phyloP scores from a whole-genome alignment of 2,329 filamentous ascomycete species.

The Atkinsonella hypoxylon region DNA sequence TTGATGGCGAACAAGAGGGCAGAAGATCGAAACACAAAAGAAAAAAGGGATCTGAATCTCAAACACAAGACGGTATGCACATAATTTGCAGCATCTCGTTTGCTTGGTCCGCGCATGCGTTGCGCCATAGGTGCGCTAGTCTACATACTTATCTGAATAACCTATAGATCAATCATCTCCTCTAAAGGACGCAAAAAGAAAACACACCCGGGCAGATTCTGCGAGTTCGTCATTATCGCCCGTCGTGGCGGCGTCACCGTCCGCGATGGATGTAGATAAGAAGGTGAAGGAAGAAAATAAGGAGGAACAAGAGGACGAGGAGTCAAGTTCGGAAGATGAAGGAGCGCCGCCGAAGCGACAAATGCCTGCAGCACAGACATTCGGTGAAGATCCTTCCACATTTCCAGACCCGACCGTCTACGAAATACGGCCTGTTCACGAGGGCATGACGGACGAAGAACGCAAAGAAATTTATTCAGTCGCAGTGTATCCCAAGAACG shows the following conservation, averaged over 20 bases:
- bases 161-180: constrained; percentile 41
- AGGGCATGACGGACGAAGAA: constrained; percentile 73
- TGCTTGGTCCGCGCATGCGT: background rate
- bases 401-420: constrained; percentile 89
- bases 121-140: background rate
- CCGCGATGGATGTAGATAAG: constrained; percentile 47
- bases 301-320: constrained; percentile 28
- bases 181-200: constrained; percentile 39
- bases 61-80: constrained; percentile 20
- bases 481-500: constrained; percentile 65
- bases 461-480: constrained; percentile 84
- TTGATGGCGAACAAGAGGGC: constrained; percentile 34
- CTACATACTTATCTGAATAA: background rate
- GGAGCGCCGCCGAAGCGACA: constrained; percentile 49
- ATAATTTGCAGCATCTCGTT: background rate
- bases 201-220: constrained; percentile 41
- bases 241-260: constrained; percentile 36
- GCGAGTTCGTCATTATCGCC: constrained; percentile 50
- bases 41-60: constrained; percentile 56
- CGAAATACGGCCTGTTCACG: constrained; percentile 66
- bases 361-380: constrained; percentile 70
- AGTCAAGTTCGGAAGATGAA: constrained; percentile 46
- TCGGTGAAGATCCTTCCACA: constrained; percentile 84
- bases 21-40: constrained; percentile 63
- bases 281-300: constrained; percentile 30